Evolutionary conservation across 768 basidiomycete genomes (phyloP).

Genomic region (Mycena floridula): DNA sequence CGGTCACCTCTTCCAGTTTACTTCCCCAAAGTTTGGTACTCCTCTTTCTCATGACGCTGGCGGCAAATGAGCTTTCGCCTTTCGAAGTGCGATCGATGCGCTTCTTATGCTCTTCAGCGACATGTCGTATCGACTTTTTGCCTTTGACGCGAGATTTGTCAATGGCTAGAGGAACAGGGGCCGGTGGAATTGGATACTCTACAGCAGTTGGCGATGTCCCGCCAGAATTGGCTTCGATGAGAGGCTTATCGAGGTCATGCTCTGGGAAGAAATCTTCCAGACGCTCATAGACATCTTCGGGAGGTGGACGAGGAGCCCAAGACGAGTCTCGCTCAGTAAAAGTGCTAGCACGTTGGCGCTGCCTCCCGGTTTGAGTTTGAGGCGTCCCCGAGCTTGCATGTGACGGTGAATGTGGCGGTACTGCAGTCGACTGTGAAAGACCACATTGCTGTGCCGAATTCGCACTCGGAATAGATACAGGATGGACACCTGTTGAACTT

Average conservation of each 20-base stretch:
- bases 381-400: constrained; percentile 14
- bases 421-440: not conserved
- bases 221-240: constrained; percentile 81
- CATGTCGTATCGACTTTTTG: constrained; percentile 90
- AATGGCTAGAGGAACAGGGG: constrained; percentile 10
- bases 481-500: constrained; percentile 10
- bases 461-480: constrained; percentile 9
- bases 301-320: constrained; percentile 87
- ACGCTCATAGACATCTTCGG: constrained; percentile 90
- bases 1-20: constrained; percentile 87
- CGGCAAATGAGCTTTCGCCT: constrained; percentile 15
- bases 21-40: constrained; percentile 97
- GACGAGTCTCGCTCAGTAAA: constrained; percentile 64
- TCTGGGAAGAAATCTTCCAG: constrained; percentile 94
- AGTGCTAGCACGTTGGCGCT: constrained; percentile 39
- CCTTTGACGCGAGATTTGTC: constrained; percentile 42
- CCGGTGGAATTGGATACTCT: constrained; percentile 40
- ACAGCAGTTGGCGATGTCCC: constrained; percentile 69
- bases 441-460: not conserved
- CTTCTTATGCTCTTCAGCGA: constrained; percentile 84
- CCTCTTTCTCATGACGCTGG: constrained; percentile 62
- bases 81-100: constrained; percentile 66
- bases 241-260: constrained; percentile 92
- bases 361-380: constrained; percentile 22
- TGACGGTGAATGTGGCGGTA: constrained; percentile 2